A percentile compares a stretch with the other conserved stretches of the same genome.
Conservation (phyloP, 805 yeast species). For the Torulaspora indica region DNA sequence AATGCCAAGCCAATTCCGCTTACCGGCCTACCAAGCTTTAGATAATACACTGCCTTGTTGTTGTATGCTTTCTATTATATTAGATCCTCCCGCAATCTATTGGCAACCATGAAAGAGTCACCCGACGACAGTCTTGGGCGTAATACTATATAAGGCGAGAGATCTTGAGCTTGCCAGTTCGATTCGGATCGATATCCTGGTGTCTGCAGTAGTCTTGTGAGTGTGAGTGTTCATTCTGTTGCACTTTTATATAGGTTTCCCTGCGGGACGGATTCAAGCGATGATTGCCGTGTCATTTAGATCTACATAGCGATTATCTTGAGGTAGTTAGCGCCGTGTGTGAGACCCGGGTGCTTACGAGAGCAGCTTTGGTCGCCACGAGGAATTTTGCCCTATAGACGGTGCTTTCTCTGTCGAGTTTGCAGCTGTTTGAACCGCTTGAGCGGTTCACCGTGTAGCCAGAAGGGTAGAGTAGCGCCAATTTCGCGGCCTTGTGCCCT, state of each 20-base stretch:
- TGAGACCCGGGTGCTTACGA: too few species aligned
- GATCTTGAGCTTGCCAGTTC: neutral
- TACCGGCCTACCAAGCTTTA: too few species aligned
- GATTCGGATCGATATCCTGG: neutral
- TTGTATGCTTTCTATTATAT: neutral
- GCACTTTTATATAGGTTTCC: too few species aligned
- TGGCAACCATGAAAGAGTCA: neutral
- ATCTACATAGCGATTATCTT: too few species aligned
- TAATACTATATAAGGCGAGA: neutral
- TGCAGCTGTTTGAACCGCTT: conserved; percentile 20
- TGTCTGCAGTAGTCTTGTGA: too few species aligned
- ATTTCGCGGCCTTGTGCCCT: conserved; percentile 23
- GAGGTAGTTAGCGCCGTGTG: too few species aligned
- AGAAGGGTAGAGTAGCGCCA: conserved; percentile 25
- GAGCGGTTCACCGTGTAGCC: conserved; percentile 28
- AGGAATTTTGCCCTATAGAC: too few species aligned
- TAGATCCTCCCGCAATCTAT: neutral
- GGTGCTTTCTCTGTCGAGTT: conserved; percentile 17
- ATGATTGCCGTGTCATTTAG: too few species aligned
- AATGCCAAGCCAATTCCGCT: neutral
- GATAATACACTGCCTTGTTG: neutral
- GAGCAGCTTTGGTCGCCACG: too few species aligned
- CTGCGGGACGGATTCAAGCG: too few species aligned
- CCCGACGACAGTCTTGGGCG: neutral
- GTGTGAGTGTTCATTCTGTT: too few species aligned